A percentile compares a stretch with the other conserved stretches of the same genome.
Evolutionary conservation across 2,329 filamentous ascomycete species (phyloP).

Genomic region (Ophiostoma montium): DNA sequence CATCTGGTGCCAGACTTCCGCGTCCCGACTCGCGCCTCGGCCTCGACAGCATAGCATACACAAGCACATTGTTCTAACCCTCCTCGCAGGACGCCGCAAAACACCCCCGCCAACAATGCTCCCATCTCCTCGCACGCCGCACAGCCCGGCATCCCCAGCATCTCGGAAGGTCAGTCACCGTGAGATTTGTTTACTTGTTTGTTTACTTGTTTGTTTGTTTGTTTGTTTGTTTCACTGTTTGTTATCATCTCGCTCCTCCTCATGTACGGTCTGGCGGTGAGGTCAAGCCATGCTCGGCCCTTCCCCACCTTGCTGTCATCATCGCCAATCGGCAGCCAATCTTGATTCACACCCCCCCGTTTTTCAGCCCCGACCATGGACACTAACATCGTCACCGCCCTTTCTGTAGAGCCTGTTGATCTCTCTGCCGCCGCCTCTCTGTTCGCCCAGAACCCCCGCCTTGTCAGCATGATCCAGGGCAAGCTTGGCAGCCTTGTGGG

Average conservation of each 20-base stretch:
- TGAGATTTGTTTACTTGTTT: background rate
- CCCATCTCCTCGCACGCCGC: constrained; percentile 96
- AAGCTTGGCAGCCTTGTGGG: constrained; percentile 88
- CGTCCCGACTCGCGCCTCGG: background rate
- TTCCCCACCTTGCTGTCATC: background rate
- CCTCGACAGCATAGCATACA: background rate
- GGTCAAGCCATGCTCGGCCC: background rate
- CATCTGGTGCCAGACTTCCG: background rate
- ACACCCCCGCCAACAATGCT: constrained; percentile 89
- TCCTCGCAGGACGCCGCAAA: constrained; percentile 74
- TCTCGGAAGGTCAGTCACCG: constrained; percentile 74
- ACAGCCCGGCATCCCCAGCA: constrained; percentile 84
- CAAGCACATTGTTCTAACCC: constrained; percentile 11
- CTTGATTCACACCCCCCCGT: background rate
- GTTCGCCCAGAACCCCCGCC: constrained; percentile 87
- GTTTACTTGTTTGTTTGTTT: background rate
- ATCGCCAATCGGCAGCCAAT: background rate
- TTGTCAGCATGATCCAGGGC: constrained; percentile 96
- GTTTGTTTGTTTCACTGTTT: background rate
- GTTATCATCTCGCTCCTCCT: no score
- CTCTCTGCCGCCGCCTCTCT: constrained; percentile 76
- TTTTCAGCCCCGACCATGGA: background rate
- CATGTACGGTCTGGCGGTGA: background rate
- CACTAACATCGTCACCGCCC: background rate
- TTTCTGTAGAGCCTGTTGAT: constrained; percentile 57